Evolutionary conservation across 495 filamentous ascomycete species (phyloP), one percentile per base, ranked within the genome.

Genomic region (Cetradonia linearis): DNA sequence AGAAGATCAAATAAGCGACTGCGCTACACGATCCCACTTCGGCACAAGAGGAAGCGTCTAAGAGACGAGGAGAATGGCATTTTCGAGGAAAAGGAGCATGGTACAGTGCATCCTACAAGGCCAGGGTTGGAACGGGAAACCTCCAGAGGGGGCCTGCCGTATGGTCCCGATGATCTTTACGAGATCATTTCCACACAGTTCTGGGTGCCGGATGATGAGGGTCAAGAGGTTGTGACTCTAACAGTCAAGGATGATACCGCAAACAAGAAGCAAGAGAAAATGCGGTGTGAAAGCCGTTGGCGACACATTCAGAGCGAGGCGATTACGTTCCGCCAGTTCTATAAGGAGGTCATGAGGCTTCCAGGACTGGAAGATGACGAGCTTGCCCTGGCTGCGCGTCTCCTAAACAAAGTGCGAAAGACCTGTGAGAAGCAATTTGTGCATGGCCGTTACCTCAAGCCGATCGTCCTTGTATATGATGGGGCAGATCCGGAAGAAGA

Each of bases 181-280:
- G 46, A 59, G 46, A 59, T 59, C 7, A 50, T 59, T 2, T 59
- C 57, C 30, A 50, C 57, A 13, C 46, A 59, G 13, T 54, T 54
- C 50, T 59, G 57, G 57, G 57, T 59, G 20, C 57, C 57, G 34
- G 57, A 59, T 20, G 57, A 59, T 20, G 46, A 59, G 36, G 57
- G 57, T 37, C 57, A 46, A 14, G 57, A 59, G 28, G 48, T 59
- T 3, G 57, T 59, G 6, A 59, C 57, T n/a, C 13, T 59, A 33
- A 59, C 57, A 6, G 46, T 59, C 8, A 59, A 59, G 8, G 57
- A 59, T 30, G 46, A 31, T 28, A 49, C 33, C 13, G 31, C 23
- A 16, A 50, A 38, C 9, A 18, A 20, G 28, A 28, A 31, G 3
- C 57, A 50, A 59, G 57, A 50, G 14, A 31, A 59, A 27, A 5